Evolutionary conservation across 768 basidiomycete genomes (phyloP), one percentile per base, ranked within the genome.

Genomic region (Pleurotus pulmonarius): DNA sequence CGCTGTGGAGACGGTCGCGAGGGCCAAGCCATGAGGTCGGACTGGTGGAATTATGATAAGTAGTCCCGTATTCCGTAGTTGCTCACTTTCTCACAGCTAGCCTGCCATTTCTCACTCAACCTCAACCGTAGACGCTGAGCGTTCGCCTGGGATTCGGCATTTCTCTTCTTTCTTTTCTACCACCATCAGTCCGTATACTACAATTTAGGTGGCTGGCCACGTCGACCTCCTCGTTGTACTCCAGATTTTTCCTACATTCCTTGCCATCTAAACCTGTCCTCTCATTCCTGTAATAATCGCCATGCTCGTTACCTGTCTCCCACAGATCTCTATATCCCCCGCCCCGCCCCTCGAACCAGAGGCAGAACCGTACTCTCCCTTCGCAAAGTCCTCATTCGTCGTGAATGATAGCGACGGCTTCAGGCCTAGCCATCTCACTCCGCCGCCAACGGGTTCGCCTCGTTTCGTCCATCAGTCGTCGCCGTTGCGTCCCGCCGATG

Each of bases 311-410:
- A 67, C 75, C 55, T 72, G 78, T 56, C 70, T 89, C 63, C 88
- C 89, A 61, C 74, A 80, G 60, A 91, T 92, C 62, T 80, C 77
- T 62, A 82, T 92, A 64, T 90, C 86, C 18, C 82, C 77, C 34
- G 82, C 88, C 47, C 82, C 85, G 3, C 81, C 81, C n/a, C 74
- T 80, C 61, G 78, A 80, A 49, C 68, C 71, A 43, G 54, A 64
- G 29, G 61, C 70, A 29, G 84, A 88, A 66, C 83, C 85, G 2
- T 83, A 75, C 66, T 88, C 87, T 55, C 86, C 87, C 7, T 86
- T 87, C 61, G 67, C 74, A n/a, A 66, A 56, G 65, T 22, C 62
- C 65, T 29, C 60, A 63, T 58, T 66, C 59, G 58, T 67, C 57
- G 59, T 59, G 39, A 61, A 67, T 4, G 75, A 78, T 51, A 76